These are phyloP conservation scores for Trichoderma arundinaceum DNA, from an alignment of 2,329 filamentous ascomycete genomes.

Conservation along the genomic window DNA sequence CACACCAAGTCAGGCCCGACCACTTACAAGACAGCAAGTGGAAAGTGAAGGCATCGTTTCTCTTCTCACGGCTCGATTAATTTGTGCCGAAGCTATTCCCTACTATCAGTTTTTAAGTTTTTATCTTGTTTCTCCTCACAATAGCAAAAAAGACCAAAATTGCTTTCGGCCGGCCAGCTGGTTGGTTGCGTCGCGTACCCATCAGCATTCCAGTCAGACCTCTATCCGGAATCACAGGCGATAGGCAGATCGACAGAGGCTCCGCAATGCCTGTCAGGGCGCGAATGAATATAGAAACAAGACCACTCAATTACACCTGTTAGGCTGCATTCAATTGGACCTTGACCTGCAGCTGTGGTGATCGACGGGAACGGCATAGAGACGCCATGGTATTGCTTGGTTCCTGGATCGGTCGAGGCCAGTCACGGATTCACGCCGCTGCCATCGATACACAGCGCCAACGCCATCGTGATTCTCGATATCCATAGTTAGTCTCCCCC, in stretches of 20 bases:
- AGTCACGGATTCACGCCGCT: not conserved
- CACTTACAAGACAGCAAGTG: too few species aligned
- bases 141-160: not conserved
- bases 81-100: not conserved
- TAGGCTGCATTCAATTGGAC: not conserved
- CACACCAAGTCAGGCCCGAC: too few species aligned
- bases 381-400: not conserved
- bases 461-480: not conserved
- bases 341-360: not conserved
- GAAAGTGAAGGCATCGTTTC: too few species aligned
- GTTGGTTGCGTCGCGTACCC: conserved; percentile 2
- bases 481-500: not conserved
- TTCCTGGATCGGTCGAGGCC: not conserved
- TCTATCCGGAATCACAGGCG: conserved; percentile 9
- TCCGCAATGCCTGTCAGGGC: conserved; percentile 1
- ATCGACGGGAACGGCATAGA: not conserved
- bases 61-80: not conserved
- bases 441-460: not conserved
- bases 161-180: conserved; percentile 14
- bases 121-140: not conserved
- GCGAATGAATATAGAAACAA: not conserved
- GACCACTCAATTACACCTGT: too few species aligned
- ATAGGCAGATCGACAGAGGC: not conserved
- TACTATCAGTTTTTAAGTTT: not conserved
- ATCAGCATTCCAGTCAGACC: conserved; percentile 25